Evolutionary conservation across 805 yeast genomes (phyloP).

Genomic region (Starmerella kuoi): DNA sequence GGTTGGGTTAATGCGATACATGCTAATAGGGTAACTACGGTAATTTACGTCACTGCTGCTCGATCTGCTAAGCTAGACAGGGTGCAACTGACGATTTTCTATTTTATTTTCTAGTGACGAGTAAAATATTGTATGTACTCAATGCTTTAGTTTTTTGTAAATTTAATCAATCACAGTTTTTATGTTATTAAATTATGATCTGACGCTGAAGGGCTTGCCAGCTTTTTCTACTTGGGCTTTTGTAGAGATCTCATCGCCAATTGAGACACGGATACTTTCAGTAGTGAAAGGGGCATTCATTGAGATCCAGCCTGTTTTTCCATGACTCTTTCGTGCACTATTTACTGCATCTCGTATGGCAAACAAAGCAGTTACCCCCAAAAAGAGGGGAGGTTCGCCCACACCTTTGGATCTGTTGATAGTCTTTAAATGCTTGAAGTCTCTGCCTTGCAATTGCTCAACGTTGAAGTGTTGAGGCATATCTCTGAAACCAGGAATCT

Average conservation of each 20-base stretch:
- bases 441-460: slow-evolving; percentile 33
- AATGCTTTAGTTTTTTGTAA: too few species aligned
- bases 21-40: too few species aligned
- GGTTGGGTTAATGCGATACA: too few species aligned
- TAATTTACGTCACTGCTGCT: too few species aligned
- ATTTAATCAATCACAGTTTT: too few species aligned
- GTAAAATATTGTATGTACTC: too few species aligned
- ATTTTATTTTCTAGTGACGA: too few species aligned
- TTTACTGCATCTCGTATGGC: slow-evolving; percentile 36
- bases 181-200: slow-evolving; percentile 18
- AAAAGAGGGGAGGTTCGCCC: slow-evolving; percentile 41
- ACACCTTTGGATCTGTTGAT: slow-evolving; percentile 37
- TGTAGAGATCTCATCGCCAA: slow-evolving; percentile 31
- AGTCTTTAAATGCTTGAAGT: slow-evolving; percentile 35
- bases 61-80: too few species aligned
- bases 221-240: slow-evolving; percentile 26
- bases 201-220: slow-evolving; percentile 20
- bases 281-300: slow-evolving; percentile 35
- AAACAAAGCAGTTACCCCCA: slow-evolving; percentile 35
- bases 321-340: slow-evolving; percentile 30
- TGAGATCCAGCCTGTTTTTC: slow-evolving; percentile 15
- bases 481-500: slow-evolving; percentile 41
- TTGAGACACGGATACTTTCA: slow-evolving; percentile 33
- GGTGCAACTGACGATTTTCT: too few species aligned
- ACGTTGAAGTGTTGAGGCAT: slow-evolving; percentile 37